Evolutionary conservation across 768 basidiomycete genomes (phyloP).

Genomic region (Naematelia encephala): DNA sequence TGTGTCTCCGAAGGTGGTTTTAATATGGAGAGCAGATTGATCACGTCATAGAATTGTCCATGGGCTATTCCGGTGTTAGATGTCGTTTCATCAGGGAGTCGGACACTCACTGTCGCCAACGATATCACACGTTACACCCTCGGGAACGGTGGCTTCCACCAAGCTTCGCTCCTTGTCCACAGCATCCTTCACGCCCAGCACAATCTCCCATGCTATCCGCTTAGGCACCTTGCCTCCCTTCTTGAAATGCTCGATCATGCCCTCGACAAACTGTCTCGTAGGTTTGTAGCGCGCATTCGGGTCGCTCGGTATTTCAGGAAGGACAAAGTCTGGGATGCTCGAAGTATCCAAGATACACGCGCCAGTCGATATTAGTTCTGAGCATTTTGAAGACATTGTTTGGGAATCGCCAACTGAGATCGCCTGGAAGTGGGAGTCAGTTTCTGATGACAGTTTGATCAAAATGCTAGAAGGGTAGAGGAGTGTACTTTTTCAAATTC

Average conservation of each 20-base stretch:
- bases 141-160: constrained; percentile 68
- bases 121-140: constrained; percentile 81
- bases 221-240: constrained; percentile 85
- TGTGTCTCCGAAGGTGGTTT: constrained; percentile 82
- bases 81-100: constrained; percentile 11
- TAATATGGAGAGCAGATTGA: constrained; percentile 80
- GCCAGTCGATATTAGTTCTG: constrained; percentile 73
- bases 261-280: constrained; percentile 70
- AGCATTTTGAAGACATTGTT: constrained; percentile 67
- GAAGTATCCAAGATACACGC: constrained; percentile 78
- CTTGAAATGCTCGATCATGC: constrained; percentile 90
- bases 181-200: constrained; percentile 73
- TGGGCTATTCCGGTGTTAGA: constrained; percentile 4
- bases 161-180: constrained; percentile 76
- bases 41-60: constrained; percentile 91
- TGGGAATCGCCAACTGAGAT: constrained; percentile 91
- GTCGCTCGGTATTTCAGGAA: constrained; percentile 69
- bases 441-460: no score
- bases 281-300: constrained; percentile 58
- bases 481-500: constrained; percentile 79
- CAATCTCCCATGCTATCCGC: constrained; percentile 92
- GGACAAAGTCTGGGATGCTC: constrained; percentile 50
- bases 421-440: constrained; percentile 52
- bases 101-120: constrained; percentile 70
- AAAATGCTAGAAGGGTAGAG: not conserved